Conservation (phyloP, 2,329 filamentous ascomycete species). For the Colletotrichum destructivum region DNA sequence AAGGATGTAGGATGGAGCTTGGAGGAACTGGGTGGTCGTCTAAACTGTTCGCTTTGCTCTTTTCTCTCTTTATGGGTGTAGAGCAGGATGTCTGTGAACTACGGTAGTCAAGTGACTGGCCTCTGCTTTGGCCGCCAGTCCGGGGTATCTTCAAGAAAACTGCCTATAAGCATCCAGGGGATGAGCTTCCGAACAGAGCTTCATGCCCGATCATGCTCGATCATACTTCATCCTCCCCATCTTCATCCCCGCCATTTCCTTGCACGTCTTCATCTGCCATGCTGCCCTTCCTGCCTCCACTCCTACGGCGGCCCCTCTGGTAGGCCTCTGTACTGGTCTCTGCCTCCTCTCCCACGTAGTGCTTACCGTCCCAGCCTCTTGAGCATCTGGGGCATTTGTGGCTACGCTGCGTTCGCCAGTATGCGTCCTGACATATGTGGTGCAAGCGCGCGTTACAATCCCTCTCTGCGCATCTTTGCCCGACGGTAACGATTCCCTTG, state of each 20-base stretch:
- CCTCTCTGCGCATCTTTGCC: slow-evolving; percentile 80
- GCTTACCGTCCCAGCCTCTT: slow-evolving; percentile 63
- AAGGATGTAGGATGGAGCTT: neutral
- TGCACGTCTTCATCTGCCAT: slow-evolving; percentile 45
- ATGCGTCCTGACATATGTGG: slow-evolving; percentile 80
- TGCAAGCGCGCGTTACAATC: slow-evolving; percentile 82
- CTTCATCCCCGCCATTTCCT: slow-evolving; percentile 49
- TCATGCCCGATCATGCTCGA: slow-evolving; percentile 21
- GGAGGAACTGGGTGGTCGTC: slow-evolving; percentile 7
- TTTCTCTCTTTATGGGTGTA: slow-evolving; percentile 13
- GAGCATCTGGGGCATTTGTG: slow-evolving; percentile 76
- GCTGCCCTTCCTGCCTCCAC: slow-evolving; percentile 53
- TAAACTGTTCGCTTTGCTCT: neutral
- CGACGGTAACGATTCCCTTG: slow-evolving; percentile 88
- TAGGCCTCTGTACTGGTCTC: slow-evolving; percentile 69
- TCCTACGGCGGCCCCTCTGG: slow-evolving; percentile 58
- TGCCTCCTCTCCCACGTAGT: slow-evolving; percentile 70
- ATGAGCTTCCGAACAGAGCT: slow-evolving; percentile 2
- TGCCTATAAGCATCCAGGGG: slow-evolving; percentile 1
- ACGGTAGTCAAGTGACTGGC: slow-evolving; percentile 19
- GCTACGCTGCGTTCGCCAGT: slow-evolving; percentile 77
- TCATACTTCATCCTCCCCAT: slow-evolving; percentile 37
- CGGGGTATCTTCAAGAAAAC: slow-evolving; percentile 35
- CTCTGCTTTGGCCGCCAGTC: slow-evolving; percentile 13
- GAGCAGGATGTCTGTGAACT: neutral